Base-by-base conservation (phyloP, 148 eudicot genomes). In the Hydrangea macrophylla region DNA sequence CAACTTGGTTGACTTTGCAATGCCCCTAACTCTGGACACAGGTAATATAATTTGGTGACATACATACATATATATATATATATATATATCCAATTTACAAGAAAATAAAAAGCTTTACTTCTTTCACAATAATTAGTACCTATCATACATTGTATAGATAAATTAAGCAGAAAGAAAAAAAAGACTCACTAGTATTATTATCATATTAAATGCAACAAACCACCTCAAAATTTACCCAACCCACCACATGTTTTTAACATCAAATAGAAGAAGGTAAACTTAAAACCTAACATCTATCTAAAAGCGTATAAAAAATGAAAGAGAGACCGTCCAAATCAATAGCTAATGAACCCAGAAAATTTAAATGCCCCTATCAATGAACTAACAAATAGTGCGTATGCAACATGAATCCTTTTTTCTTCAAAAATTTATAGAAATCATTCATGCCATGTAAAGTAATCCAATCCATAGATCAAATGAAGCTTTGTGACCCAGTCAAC, bases 321-420 rank as follows among this genome's bases (percentile, higher is more conserved):
- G 35, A n/a, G n/a, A n/a, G n/a, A n/a, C n/a, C 33, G 24, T 51
- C 28, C 55, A 30, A 35, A 64, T 63, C 22, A 25, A n/a, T n/a
- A n/a, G 33, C 22, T 48, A 22, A 30, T 11, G 9, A 28, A n/a
- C n/a, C 60, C 33, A 28, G n/a, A 9, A 26, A 70, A 36, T 13
- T 5, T 5, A 9, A 58, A 55, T 18, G 8, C 11, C 33, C 9
- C 25, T 53, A 76, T 51, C 63, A 70, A 8, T 39, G 27, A 44
- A 53, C 30, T 51, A 57, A 58, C 57, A 72, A 53, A 75, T 33
- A 60, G n/a, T n/a, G n/a, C n/a, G n/a, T n/a, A n/a, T n/a, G n/a
- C n/a, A n/a, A n/a, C n/a, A n/a, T n/a, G n/a, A n/a, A n/a, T n/a
- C n/a, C n/a, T n/a, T n/a, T n/a, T n/a, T n/a, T n/a, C n/a, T n/a